Percentiles rank a stretch among this genome's conserved stretches.
phyloP scores from a whole-genome alignment of 129 eudicot species.

The Artemisia annua region DNA sequence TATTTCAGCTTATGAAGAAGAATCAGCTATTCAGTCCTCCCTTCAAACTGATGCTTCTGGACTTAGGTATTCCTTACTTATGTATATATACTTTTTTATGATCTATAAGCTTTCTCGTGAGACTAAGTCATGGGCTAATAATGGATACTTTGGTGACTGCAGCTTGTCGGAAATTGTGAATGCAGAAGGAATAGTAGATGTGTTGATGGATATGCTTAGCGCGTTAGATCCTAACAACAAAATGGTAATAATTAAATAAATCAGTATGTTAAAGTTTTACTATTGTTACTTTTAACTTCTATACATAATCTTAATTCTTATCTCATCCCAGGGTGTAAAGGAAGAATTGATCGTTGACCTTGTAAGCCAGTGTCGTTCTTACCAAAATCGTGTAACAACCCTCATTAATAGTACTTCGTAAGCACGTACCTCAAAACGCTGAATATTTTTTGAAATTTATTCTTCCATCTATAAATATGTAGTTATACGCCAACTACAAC shows the following conservation, averaged over 20 bases:
- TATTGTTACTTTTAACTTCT: not conserved
- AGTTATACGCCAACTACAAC: not conserved
- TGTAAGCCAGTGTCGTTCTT: constrained; percentile 85
- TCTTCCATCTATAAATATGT: not conserved
- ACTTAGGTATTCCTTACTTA: constrained; percentile 49
- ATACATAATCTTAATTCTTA: not conserved
- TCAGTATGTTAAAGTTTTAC: not conserved
- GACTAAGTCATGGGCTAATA: not conserved
- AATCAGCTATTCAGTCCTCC: constrained; percentile 83
- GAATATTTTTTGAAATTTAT: not conserved
- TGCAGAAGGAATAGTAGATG: constrained; percentile 90
- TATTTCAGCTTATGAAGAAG: constrained; percentile 67
- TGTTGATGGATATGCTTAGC: constrained; percentile 76
- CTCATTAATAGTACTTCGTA: constrained; percentile 78
- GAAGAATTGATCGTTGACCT: constrained; percentile 91
- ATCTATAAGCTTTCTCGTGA: no score
- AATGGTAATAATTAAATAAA: constrained; percentile 36
- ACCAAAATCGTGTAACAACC: constrained; percentile 81
- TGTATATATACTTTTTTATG: no score
- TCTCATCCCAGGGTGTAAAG: constrained; percentile 53
- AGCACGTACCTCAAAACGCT: constrained; percentile 25
- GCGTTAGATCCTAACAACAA: constrained; percentile 72
- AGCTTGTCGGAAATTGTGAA: constrained; percentile 80
- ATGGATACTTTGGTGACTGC: constrained; percentile 16
- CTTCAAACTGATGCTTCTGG: constrained; percentile 73